A percentile compares a stretch with the other conserved stretches of the same genome.
Conservation (phyloP, 345 rosid species). For the Heritiera littoralis region DNA sequence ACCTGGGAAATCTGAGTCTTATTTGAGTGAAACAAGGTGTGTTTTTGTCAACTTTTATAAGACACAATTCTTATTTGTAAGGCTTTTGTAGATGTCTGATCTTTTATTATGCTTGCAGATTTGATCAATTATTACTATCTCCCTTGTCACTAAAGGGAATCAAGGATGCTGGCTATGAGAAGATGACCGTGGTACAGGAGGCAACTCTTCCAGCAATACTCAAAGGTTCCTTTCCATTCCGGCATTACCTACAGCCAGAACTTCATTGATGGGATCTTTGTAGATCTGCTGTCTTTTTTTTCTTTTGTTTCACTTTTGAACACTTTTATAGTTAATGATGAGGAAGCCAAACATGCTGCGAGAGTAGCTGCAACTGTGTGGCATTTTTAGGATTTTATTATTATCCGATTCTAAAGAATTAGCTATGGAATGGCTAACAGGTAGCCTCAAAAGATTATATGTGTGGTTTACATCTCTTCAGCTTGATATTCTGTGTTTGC, state of each 20-base stretch:
- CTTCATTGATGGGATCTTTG: background rate
- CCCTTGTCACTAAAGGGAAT: conserved; percentile 70
- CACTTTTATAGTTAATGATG: background rate
- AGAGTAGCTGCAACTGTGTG: background rate
- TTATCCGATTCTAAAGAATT: background rate
- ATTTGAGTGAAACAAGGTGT: conserved; percentile 84
- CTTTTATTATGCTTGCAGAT: conserved; percentile 53
- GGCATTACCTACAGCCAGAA: background rate
- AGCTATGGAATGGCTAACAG: background rate
- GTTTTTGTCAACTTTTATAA: background rate
- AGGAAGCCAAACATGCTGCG: background rate
- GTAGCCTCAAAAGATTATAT: background rate
- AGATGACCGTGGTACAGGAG: conserved; percentile 90
- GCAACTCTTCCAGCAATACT: conserved; percentile 88
- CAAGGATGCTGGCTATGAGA: conserved; percentile 62
- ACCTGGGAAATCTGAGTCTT: conserved; percentile 53
- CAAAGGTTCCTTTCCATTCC: conserved; percentile 48
- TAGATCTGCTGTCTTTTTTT: background rate
- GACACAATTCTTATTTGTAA: conserved; percentile 1
- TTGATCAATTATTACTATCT: conserved; percentile 78
- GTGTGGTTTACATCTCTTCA: background rate
- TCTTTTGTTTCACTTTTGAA: background rate
- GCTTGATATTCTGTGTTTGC: background rate
- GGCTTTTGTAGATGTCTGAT: conserved; percentile 17
- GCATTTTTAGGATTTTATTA: background rate